Percentiles rank a stretch among this genome's conserved stretches.
phyloP scores from a whole-genome alignment of 331 rosid genomes.

The Stylosanthes scabra region DNA sequence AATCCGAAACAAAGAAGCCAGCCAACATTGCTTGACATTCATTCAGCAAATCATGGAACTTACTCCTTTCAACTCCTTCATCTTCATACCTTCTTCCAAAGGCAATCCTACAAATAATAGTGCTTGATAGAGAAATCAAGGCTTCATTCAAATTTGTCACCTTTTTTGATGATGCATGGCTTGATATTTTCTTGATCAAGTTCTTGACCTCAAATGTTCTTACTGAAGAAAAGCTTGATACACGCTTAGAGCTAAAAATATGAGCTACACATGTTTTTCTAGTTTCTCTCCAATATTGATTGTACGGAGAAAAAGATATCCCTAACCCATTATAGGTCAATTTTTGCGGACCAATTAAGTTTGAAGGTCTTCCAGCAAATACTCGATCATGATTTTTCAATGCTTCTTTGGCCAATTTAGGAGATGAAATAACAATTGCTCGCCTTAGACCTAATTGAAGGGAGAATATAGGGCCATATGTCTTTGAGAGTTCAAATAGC shows the following conservation, averaged over 20 bases:
- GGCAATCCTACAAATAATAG: conserved; percentile 24
- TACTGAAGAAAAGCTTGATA: background rate
- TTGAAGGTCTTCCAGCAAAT: background rate
- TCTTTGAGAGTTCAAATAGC: background rate
- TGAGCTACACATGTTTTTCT: background rate
- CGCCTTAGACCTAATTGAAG: background rate
- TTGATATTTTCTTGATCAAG: conserved; percentile 6
- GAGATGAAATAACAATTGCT: background rate
- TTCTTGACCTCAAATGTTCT: conserved; percentile 9
- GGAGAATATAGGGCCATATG: background rate
- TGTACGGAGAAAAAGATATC: background rate
- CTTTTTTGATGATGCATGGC: background rate
- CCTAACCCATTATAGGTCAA: conserved; percentile 28
- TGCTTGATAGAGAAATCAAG: background rate
- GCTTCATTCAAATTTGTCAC: conserved; percentile 27
- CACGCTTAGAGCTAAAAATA: conserved; percentile 2
- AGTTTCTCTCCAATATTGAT: conserved; percentile 30
- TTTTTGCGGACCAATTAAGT: conserved; percentile 1
- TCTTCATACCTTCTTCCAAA: conserved; percentile 35
- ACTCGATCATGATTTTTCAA: background rate
- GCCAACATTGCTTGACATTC: conserved; percentile 18
- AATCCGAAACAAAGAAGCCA: conserved; percentile 12
- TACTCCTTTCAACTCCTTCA: conserved; percentile 11
- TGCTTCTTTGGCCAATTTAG: background rate
- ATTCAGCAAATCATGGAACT: conserved; percentile 17